These are phyloP conservation scores for Hylodesmum podocarpum DNA, from an alignment of 306 rosid genomes.

Conservation along the genomic window DNA sequence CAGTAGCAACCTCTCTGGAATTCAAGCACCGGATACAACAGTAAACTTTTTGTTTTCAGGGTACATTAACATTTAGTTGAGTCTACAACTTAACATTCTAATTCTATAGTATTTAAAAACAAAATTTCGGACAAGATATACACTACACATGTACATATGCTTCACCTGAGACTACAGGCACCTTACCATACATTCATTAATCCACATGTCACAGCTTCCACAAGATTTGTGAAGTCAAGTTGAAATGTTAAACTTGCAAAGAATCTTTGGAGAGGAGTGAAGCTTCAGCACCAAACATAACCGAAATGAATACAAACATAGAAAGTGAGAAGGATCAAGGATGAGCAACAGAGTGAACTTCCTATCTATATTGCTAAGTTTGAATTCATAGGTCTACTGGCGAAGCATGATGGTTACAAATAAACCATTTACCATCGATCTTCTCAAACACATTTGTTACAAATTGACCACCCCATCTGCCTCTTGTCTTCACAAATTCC, in stretches of 20 bases:
- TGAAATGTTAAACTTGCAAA: background rate
- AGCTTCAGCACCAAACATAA: conserved; percentile 4
- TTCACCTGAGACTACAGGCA: background rate
- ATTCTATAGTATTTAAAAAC: background rate
- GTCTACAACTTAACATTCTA: background rate
- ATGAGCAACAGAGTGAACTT: background rate
- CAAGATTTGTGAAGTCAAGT: background rate
- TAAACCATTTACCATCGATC: conserved; percentile 74
- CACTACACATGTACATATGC: background rate
- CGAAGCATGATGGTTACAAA: conserved; percentile 86
- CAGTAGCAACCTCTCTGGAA: background rate
- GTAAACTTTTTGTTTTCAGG: background rate
- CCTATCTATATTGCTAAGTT: background rate
- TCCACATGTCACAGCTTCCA: conserved; percentile 8
- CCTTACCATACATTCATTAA: conserved; percentile 13
- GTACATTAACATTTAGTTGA: no score
- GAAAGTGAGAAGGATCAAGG: background rate
- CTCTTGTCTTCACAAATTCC: conserved; percentile 84
- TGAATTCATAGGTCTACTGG: conserved; percentile 64
- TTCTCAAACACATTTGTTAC: conserved; percentile 85
- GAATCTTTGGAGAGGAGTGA: background rate
- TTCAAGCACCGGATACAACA: background rate
- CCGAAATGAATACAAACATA: background rate
- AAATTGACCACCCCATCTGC: conserved; percentile 93
- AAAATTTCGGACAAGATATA: background rate